Evolutionary conservation across 306 rosid species (phyloP), one percentile per base, ranked within the genome.

Genomic region (Rosa lucieae): DNA sequence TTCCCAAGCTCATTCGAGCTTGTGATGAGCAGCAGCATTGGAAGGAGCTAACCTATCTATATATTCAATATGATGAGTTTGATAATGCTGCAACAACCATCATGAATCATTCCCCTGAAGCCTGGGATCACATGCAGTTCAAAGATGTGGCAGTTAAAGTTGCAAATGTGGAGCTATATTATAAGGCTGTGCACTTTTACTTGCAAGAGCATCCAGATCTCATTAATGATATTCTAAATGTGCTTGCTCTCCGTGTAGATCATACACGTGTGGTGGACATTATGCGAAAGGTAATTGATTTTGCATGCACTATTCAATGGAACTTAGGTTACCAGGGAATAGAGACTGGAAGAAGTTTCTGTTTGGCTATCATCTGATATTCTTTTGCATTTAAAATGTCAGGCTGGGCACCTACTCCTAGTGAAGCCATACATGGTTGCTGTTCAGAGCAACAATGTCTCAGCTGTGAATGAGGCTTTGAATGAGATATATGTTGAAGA

Each of bases 381-480:
- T 62, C 56, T 59, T 58, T 10, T 18, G 59, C 49, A 32, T 75
- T 70, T 55, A 12, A 17, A 74, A 79, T 79, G 39, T 76, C 78
- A 96, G 99, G 99, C 99, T 82, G 97, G 98, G 81, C 95, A 96
- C 82, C 90, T 96, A 81, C 92, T 89, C 74, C 97, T 96, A 48
- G 98, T 96, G 87, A 96, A 96, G 90, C 99, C 99, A 78, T 96
- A 93, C 91, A 96, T 96, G 99, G 89, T 96, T 83, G 99, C 99
- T 9, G 99, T 96, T 82, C 99, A 96, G 87, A 96, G 99, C 83
- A 96, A 88, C 90, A 96, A 96, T 13, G 99, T 93, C 77, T 87
- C 97, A 77, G 98, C 99, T 87, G 98, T 96, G 79, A 96, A 96
- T 80, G 99, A 96, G 77, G 99, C 99, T 67, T 86, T 96, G 89